Evolutionary conservation across 257 asterid genomes (phyloP).

Genomic region (Lantana camara): DNA sequence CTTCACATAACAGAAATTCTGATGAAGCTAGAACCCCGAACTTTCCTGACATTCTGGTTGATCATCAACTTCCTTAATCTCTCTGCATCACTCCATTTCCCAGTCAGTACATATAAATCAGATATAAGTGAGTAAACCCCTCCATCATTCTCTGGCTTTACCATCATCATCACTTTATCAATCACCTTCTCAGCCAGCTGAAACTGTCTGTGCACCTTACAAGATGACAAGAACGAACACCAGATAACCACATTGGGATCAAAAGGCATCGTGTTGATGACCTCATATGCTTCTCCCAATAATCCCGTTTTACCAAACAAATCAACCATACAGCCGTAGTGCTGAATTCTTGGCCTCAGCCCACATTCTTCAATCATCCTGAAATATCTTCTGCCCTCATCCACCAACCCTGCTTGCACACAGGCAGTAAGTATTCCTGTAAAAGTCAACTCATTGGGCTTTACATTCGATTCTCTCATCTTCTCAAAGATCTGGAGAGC

Average conservation of each 20-base stretch:
- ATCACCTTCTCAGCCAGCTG: conserved; percentile 61
- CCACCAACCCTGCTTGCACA: conserved; percentile 58
- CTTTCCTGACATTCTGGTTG: conserved; percentile 50
- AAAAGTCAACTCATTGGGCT: conserved; percentile 68
- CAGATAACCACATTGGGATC: conserved; percentile 64
- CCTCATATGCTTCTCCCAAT: conserved; percentile 60
- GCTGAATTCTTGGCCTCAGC: conserved; percentile 56
- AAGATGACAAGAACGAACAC: conserved; percentile 67
- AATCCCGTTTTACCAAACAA: conserved; percentile 66
- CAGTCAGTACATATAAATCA: conserved; percentile 53
- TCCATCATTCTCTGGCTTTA: conserved; percentile 62
- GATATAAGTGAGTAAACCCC: conserved; percentile 61
- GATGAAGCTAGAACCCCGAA: conserved; percentile 58
- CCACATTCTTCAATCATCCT: conserved; percentile 49
- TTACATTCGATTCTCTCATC: conserved; percentile 50
- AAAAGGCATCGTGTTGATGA: conserved; percentile 48
- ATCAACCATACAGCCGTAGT: conserved; percentile 78
- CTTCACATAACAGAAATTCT: conserved; percentile 22
- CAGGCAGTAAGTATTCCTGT: conserved; percentile 71
- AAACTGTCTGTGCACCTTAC: conserved; percentile 60
- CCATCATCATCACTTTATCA: conserved; percentile 47
- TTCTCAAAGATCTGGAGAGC: conserved; percentile 47
- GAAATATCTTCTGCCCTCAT: conserved; percentile 62
- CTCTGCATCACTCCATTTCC: conserved; percentile 58
- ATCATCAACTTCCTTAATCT: conserved; percentile 52